Conservation (phyloP, 2,329 filamentous ascomycete genomes). For the Alternaria sp. region DNA sequence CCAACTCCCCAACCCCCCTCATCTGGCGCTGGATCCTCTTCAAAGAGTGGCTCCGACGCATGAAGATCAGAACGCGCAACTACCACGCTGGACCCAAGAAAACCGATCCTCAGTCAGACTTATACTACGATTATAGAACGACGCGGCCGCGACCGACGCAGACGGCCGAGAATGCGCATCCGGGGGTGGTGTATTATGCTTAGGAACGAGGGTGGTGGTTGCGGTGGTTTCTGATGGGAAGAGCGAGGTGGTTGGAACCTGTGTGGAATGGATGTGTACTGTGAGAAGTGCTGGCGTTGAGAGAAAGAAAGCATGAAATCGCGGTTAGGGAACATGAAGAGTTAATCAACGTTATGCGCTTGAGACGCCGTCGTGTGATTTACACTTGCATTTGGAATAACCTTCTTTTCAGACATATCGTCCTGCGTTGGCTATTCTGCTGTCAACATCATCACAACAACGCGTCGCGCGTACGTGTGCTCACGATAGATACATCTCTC, state of each 20-base stretch:
- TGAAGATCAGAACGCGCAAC: neutral
- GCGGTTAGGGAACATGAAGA: neutral
- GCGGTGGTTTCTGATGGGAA: neutral
- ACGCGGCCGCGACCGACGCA: neutral
- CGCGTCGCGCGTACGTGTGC: neutral
- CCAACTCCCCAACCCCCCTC: neutral
- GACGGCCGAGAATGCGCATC: neutral
- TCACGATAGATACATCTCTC: neutral
- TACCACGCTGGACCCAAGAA: neutral
- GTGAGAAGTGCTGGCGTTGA: neutral
- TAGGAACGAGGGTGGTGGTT: neutral
- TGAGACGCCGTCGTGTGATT: neutral
- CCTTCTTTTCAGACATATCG: neutral
- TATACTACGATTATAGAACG: constrained; percentile 7
- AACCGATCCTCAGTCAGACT: neutral
- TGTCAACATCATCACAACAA: neutral
- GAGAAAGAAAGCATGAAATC: neutral
- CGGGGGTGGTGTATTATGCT: neutral
- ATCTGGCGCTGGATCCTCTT: neutral
- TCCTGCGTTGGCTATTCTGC: neutral
- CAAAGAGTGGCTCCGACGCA: constrained; percentile 2
- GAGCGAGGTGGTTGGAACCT: neutral
- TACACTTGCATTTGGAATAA: neutral
- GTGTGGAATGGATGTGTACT: neutral
- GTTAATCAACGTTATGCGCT: neutral